Base-by-base conservation (phyloP, 108 stramenopile genomes). In the Skeletonema grethae region DNA sequence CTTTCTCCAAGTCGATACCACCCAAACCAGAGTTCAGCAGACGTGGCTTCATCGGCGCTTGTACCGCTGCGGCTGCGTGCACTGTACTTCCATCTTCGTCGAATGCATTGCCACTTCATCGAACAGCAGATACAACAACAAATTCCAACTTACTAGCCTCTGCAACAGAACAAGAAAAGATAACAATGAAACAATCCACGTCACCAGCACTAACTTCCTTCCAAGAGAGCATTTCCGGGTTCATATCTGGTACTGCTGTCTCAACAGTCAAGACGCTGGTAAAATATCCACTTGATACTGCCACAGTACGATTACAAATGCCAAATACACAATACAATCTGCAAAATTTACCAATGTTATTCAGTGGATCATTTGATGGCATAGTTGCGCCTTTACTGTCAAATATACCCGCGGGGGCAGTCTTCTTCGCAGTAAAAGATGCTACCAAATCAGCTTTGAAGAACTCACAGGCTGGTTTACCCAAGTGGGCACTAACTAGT, bases 401-500 rank as follows among this genome's bases (percentile, higher is more conserved):
- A 35, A 94, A 94, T 61, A 84, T 94, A 56, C 92, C 92, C 9
- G 88, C 77, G 6, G 88, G 88, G 18, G 92, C 86, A 7, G 78
- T 90, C 11, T 94, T 94, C 77, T 94, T 94, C 80, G 90, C 86
- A 1, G 86, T 88, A 20, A 91, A 90, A 62, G 92, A 94, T 84
- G 87, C 87, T 30, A 67, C 67, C 43, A 91, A 91, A 66, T 63
- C 74, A 9, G 35, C 63, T 32, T 57, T 91, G 24, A 83, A 82
- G 15, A 64, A 69, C 0, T 67, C 73, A 7, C 29, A 45, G 0
- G 61, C 76, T 0, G 76, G 67, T 30, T 16, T 85, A 11, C 74
- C 84, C 7, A 77, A 72, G 50, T 90, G 88, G 90, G 38, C 84
- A 35, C 24, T 75, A 5, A 94, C 92, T 9, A 80, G 62, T 50